Evolutionary conservation across 2,329 filamentous ascomycete species (phyloP), one percentile per base, ranked within the genome.

Genomic region (Epichloe gansuensis): DNA sequence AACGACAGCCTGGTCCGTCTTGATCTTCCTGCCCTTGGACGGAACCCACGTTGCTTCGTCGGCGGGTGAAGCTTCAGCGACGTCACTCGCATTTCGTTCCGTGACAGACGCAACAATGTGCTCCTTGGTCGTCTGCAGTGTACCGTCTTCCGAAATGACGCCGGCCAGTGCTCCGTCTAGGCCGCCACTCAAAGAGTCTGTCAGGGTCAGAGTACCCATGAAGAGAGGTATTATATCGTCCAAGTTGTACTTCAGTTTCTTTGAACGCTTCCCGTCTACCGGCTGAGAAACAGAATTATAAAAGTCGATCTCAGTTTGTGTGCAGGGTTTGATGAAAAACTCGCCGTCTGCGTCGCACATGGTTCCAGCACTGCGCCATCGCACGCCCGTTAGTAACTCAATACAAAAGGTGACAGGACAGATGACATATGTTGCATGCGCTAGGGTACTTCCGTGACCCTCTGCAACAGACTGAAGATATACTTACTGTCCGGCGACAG

Each of bases 311-410:
- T 98, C 93, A 57, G 83, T 77, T 57, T 82, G 72, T 0, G 88
- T 95, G 68, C 91, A 97, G 17, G 93, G 93, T 70, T 98, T 98
- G 65, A 96, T 88, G 66, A 98, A 87, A 37, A 97, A 75, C 57
- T 86, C 81, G 65, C 93, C 93, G 51, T 88, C 82, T 52, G 79
- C 75, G 63, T 95, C 89, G 65, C 85, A 90, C 61, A 95, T 80
- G 46, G 95, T 91, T 58, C 93, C 93, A 60, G 94, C 91, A 71
- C 91, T 96, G 64, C 7, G 23, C 21, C 9, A 48, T 41, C 25
- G 31, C 46, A 39, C 12, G 43, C 45, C 21, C 13, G 46, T 49
- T 34, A 50, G 46, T 34, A 4, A 35, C 11, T 35, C 13, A 52
- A 37, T 37, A 8, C 45, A 28, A 3, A 9, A 28, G 28, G 28